Conservation (phyloP, 371 early-diverging fungal species). For the Mucor sp. region DNA sequence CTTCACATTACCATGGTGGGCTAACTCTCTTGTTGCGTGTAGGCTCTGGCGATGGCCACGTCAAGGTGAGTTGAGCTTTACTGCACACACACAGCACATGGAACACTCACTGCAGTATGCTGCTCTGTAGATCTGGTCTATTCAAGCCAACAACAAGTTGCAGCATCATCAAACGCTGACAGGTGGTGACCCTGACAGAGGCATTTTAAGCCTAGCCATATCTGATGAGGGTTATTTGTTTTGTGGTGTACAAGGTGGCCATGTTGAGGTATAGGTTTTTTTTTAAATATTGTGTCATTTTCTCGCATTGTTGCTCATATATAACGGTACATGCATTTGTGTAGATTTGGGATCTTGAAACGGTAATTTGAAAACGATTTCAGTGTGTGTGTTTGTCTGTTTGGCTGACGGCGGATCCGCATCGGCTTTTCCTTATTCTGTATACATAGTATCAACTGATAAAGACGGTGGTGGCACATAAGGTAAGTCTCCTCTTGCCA, state of each 20-base stretch:
- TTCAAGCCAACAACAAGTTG: slow-evolving; percentile 40
- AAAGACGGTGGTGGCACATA: slow-evolving; percentile 65
- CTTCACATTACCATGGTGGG: background rate
- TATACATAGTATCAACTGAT: slow-evolving; percentile 70
- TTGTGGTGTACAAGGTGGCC: slow-evolving; percentile 82
- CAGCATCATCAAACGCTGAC: slow-evolving; percentile 43
- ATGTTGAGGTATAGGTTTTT: slow-evolving; percentile 56
- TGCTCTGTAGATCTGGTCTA: slow-evolving; percentile 63
- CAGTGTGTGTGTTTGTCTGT: no score
- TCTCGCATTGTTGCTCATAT: background rate
- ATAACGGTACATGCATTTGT: background rate
- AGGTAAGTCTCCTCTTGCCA: slow-evolving; percentile 35
- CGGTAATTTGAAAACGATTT: slow-evolving; percentile 29
- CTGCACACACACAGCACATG: background rate
- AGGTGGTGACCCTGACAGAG: slow-evolving; percentile 56
- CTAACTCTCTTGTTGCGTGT: background rate
- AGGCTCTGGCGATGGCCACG: slow-evolving; percentile 75
- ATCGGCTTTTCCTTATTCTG: slow-evolving; percentile 7
- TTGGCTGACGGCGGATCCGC: background rate
- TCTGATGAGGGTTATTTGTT: slow-evolving; percentile 72
- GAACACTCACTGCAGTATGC: background rate
- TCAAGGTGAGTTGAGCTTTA: slow-evolving; percentile 56
- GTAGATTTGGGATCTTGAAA: slow-evolving; percentile 82
- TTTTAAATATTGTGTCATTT: background rate
- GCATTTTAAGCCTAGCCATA: slow-evolving; percentile 65